Conservation (phyloP, 2,329 filamentous ascomycete genomes). For the Fusarium pseudograminearum region DNA sequence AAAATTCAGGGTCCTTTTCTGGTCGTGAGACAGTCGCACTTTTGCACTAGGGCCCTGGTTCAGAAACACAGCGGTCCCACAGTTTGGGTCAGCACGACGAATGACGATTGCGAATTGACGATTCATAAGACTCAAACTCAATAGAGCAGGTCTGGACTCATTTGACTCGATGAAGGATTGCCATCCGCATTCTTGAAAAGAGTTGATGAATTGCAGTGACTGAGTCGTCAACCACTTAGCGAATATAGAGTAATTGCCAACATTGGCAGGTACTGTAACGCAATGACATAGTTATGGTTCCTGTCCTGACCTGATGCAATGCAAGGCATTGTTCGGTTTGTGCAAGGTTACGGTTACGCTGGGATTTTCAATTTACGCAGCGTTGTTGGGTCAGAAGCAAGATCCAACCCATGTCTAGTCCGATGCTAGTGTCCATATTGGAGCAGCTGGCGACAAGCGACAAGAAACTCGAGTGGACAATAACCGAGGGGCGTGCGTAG, state of each 20-base stretch:
- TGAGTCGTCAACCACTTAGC: constrained; percentile 9
- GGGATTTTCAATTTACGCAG: constrained; percentile 26
- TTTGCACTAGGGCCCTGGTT: constrained; percentile 32
- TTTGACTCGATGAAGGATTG: constrained; percentile 22
- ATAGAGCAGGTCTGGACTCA: constrained; percentile 17
- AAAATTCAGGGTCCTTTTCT: constrained; percentile 43
- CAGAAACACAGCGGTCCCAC: constrained; percentile 44
- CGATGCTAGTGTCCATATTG: constrained; percentile 42
- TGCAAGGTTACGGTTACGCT: constrained; percentile 40
- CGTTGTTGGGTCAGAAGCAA: constrained; percentile 42
- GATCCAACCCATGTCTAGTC: constrained; percentile 42
- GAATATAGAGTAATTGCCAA: background rate
- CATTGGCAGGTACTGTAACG: background rate
- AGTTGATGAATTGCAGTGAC: constrained; percentile 7
- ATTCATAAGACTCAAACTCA: constrained; percentile 28
- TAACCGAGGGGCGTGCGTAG: constrained; percentile 33
- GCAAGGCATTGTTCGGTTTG: constrained; percentile 33
- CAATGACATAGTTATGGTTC: constrained; percentile 23
- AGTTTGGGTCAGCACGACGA: constrained; percentile 24
- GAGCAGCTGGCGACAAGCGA: constrained; percentile 38
- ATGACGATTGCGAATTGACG: constrained; percentile 30
- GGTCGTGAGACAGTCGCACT: constrained; percentile 44
- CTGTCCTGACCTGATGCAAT: constrained; percentile 32
- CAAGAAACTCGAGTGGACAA: constrained; percentile 14
- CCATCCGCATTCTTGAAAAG: constrained; percentile 20